Percentiles rank a stretch among this genome's conserved stretches.
Evolutionary conservation across 1,139 yeast species (phyloP).

Genomic region (Blastobotrys aristatus): DNA sequence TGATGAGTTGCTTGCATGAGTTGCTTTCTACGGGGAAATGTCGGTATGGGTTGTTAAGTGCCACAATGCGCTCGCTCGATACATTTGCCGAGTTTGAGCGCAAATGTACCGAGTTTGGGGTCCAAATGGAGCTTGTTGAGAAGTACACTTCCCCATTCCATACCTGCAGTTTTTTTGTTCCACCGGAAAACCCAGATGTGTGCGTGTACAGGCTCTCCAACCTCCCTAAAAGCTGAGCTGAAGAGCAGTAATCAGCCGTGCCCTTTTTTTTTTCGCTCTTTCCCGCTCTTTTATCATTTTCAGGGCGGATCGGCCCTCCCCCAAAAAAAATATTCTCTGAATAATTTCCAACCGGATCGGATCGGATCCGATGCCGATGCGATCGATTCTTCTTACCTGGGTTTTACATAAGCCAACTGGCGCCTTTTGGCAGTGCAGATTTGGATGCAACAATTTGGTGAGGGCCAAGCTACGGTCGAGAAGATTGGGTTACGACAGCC

Average conservation of each 20-base stretch:
- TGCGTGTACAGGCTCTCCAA: slow-evolving; percentile 14
- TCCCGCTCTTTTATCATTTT: not conserved
- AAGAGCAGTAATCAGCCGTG: no score
- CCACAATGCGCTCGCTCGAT: slow-evolving; percentile 62
- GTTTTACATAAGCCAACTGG: no score
- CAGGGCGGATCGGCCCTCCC: no score
- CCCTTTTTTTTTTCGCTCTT: not conserved
- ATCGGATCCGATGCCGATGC: no score
- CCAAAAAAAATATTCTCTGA: no score
- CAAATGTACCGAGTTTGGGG: slow-evolving; percentile 30
- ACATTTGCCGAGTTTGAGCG: slow-evolving; percentile 55
- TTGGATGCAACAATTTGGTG: no score
- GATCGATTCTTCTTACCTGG: no score
- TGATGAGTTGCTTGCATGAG: slow-evolving; percentile 45
- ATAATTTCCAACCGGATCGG: no score
- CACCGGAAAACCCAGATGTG: slow-evolving; percentile 24
- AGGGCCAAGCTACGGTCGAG: no score
- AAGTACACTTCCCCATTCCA: slow-evolving; percentile 21
- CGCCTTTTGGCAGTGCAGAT: no score
- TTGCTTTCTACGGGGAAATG: slow-evolving; percentile 16
- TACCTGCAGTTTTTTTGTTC: slow-evolving; percentile 18
- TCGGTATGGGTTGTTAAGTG: slow-evolving; percentile 38
- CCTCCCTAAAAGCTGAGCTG: no score
- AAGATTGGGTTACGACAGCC: no score
- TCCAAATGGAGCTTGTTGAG: slow-evolving; percentile 32